Conservation (phyloP, 78 protist genomes). For the Anaeramoeba ignava region DNA sequence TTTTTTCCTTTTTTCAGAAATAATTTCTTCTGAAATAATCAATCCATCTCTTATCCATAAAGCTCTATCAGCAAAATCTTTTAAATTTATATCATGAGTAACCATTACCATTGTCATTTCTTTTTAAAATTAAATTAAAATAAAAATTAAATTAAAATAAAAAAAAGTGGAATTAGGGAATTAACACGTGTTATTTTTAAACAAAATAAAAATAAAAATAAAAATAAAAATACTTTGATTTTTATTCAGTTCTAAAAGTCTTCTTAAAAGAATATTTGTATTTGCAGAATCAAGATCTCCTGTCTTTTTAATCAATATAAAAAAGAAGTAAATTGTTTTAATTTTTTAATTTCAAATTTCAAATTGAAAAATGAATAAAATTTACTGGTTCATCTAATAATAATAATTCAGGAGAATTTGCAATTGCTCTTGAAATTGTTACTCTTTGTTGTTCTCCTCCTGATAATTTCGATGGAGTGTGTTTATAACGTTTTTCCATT, state of each 20-base stretch:
- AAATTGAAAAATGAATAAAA: too few species aligned
- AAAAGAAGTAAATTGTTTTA: too few species aligned
- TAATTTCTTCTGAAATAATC: background rate
- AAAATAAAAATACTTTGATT: constrained; percentile 15
- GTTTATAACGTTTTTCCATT: constrained; percentile 61
- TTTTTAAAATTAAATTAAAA: too few species aligned
- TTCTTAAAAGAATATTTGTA: constrained; percentile 64
- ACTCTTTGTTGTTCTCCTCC: constrained; percentile 87
- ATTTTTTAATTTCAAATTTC: background rate
- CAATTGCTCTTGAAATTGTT: constrained; percentile 82
- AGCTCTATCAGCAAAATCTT: constrained; percentile 58
- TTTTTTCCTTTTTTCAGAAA: background rate
- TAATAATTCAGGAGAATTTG: constrained; percentile 68
- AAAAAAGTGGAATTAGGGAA: too few species aligned
- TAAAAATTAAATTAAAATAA: too few species aligned
- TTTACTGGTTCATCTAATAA: constrained; percentile 83
- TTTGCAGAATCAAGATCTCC: constrained; percentile 83
- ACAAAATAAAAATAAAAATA: too few species aligned
- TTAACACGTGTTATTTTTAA: background rate
- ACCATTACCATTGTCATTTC: constrained; percentile 77
- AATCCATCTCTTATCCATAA: constrained; percentile 76
- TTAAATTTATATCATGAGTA: constrained; percentile 84
- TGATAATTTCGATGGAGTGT: constrained; percentile 69
- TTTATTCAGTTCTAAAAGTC: constrained; percentile 58
- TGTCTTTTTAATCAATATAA: too few species aligned